Conservation (phyloP, 352 stramenopile species). For the Phytopythium sindhum region DNA sequence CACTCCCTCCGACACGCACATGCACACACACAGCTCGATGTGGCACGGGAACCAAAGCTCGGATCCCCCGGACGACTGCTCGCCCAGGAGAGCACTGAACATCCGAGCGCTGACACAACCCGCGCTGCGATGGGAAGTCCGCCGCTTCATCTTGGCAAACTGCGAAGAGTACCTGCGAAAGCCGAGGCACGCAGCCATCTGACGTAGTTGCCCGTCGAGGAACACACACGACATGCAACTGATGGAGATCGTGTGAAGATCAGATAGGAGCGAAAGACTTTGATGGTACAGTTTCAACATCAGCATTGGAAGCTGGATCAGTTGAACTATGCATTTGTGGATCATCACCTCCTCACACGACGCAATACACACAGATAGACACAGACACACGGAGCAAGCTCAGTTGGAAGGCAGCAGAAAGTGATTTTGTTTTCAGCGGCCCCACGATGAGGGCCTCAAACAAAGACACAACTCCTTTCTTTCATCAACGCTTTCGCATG, state of each 20-base stretch:
- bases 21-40: conserved; percentile 7
- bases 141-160: background rate
- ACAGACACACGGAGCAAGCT: conserved; percentile 33
- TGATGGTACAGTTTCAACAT: conserved; percentile 67
- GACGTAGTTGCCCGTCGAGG: background rate
- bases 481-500: conserved; percentile 59
- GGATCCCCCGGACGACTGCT: background rate
- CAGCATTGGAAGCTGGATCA: conserved; percentile 44
- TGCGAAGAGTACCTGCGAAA: background rate
- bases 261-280: conserved; percentile 87
- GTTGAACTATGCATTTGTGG: conserved; percentile 80
- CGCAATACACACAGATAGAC: background rate
- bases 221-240: background rate
- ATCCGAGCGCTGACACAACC: conserved; percentile 1
- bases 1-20: conserved; percentile 36
- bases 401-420: conserved; percentile 88
- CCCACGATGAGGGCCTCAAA: conserved; percentile 47
- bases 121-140: background rate
- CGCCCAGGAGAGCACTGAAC: background rate
- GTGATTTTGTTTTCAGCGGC: conserved; percentile 69
- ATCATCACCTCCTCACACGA: conserved; percentile 62
- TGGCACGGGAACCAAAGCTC: conserved; percentile 7
- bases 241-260: conserved; percentile 34
- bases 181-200: background rate
- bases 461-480: conserved; percentile 78